Percentiles rank a stretch among this genome's conserved stretches.
These are phyloP conservation scores for Vigna radiata DNA, from an alignment of 306 rosid genomes.

Conservation along the genomic window DNA sequence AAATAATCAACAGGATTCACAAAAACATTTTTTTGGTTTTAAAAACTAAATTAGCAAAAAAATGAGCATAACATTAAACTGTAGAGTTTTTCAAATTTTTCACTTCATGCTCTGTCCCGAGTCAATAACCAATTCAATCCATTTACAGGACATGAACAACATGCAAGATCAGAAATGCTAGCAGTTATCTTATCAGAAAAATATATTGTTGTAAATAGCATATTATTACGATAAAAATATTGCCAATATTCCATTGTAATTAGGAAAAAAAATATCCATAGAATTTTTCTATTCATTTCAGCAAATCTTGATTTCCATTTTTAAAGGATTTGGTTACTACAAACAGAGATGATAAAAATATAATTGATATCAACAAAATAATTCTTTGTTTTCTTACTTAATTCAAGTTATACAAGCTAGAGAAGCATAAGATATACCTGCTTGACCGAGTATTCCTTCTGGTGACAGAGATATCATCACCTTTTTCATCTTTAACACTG, in stretches of 20 bases:
- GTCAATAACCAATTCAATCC: neutral
- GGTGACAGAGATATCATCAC: slow-evolving; percentile 49
- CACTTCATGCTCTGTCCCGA: slow-evolving; percentile 5
- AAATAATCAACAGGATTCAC: neutral
- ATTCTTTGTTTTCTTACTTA: too few species aligned
- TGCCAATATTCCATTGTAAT: too few species aligned
- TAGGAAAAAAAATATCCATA: too few species aligned
- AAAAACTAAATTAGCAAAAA: slow-evolving; percentile 19
- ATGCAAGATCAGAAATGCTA: slow-evolving; percentile 30
- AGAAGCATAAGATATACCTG: slow-evolving; percentile 51
- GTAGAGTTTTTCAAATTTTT: neutral
- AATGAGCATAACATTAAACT: neutral
- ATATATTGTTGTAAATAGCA: neutral
- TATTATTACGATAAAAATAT: too few species aligned
- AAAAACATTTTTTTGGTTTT: neutral
- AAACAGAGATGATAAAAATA: too few species aligned
- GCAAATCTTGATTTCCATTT: too few species aligned
- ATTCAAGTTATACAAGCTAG: neutral
- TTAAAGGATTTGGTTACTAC: too few species aligned
- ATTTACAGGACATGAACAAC: neutral
- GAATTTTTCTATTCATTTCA: too few species aligned
- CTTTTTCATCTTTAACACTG: slow-evolving; percentile 52
- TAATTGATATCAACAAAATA: too few species aligned
- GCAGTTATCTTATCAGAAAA: slow-evolving; percentile 1
- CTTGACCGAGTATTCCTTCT: slow-evolving; percentile 49